phyloP scores from a whole-genome alignment of 2,329 filamentous ascomycete species.

The Decorospora gaudefroyi region DNA sequence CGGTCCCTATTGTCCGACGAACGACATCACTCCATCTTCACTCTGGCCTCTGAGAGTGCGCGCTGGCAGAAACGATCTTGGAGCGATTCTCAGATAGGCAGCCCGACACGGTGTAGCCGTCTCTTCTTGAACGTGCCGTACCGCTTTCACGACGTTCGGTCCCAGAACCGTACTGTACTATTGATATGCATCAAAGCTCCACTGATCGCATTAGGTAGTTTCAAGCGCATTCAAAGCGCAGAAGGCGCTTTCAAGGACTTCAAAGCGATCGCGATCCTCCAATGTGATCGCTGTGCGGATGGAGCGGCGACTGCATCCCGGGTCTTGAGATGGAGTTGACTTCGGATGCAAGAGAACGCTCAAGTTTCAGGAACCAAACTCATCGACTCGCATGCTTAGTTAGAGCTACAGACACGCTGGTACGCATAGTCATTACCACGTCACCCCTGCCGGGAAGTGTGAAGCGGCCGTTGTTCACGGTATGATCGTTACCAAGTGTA shows the following conservation, averaged over 20 bases:
- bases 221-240: neutral
- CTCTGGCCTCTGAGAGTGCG: conserved; percentile 16
- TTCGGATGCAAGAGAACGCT: too few relatives aligned
- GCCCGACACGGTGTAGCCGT: conserved; percentile 3
- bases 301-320: too few relatives aligned
- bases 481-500: neutral
- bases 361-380: too few relatives aligned
- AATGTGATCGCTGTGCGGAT: neutral
- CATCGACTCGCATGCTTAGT: too few relatives aligned
- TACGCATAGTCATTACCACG: neutral
- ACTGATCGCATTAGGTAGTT: conserved; percentile 6
- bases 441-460: conserved; percentile 1
- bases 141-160: conserved; percentile 13
- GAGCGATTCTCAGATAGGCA: conserved; percentile 3
- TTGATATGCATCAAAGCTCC: conserved; percentile 14
- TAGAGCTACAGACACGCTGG: too few relatives aligned
- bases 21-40: conserved; percentile 20
- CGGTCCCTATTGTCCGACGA: conserved; percentile 25
- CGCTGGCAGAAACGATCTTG: neutral
- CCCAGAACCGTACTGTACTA: conserved; percentile 8
- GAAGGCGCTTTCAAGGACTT: neutral
- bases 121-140: neutral
- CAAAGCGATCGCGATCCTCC: conserved; percentile 1
- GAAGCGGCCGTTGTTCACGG: neutral
- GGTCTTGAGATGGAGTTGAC: too few relatives aligned